These are phyloP conservation scores for Saturnispora serradocipensis DNA, from an alignment of 805 yeast species.

Conservation along the genomic window DNA sequence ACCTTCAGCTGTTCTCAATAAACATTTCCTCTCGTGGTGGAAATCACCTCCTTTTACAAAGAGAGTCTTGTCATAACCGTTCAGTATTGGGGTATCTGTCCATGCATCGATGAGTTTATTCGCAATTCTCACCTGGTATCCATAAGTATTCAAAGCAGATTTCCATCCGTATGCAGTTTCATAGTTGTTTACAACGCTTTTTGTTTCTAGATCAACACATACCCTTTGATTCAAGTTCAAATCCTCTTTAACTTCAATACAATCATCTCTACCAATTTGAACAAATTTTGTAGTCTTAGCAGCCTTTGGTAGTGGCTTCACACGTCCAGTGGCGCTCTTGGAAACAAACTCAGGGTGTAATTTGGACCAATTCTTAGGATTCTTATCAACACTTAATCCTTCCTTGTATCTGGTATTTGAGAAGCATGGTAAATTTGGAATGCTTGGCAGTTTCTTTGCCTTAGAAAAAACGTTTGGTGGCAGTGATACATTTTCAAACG, in stretches of 20 bases:
- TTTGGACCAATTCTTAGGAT: constrained; percentile 24
- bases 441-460: constrained; percentile 62
- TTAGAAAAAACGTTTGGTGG: constrained; percentile 29
- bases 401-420: constrained; percentile 37
- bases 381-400: constrained; percentile 47
- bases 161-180: constrained; percentile 51
- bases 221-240: constrained; percentile 76
- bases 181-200: constrained; percentile 57
- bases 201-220: constrained; percentile 58
- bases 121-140: constrained; percentile 6
- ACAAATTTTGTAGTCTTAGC: constrained; percentile 59
- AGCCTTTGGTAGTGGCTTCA: constrained; percentile 39
- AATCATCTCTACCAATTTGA: constrained; percentile 58
- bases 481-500: constrained; percentile 46
- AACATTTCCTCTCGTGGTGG: neutral
- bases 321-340: constrained; percentile 27
- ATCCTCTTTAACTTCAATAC: constrained; percentile 51
- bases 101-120: constrained; percentile 6
- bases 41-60: constrained; percentile 7
- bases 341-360: constrained; percentile 22
- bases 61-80: neutral
- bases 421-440: constrained; percentile 46
- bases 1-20: neutral
- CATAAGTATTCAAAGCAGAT: neutral
- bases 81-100: constrained; percentile 2